Conservation (phyloP, 345 rosid species). For the Brassica juncea region DNA sequence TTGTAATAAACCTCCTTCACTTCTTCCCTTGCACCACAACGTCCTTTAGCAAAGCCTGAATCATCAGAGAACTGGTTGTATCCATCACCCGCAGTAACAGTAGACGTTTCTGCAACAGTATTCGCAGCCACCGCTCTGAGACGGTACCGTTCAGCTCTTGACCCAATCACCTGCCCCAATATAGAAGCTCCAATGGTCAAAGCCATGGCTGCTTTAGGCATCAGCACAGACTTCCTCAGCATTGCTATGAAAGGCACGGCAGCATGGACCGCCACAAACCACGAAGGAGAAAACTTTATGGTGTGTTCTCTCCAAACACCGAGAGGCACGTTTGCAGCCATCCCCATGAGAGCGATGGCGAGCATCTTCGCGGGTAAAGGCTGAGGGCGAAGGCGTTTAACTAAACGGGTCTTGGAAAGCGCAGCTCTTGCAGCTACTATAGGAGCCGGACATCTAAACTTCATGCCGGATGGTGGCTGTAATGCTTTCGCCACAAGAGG, state of each 20-base stretch:
- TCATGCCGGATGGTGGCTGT: conserved; percentile 63
- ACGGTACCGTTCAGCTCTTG: conserved; percentile 79
- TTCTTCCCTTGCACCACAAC: conserved; percentile 44
- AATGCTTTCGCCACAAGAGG: conserved; percentile 71
- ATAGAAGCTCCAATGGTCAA: conserved; percentile 85
- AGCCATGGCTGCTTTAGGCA: conserved; percentile 89
- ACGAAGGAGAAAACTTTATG: conserved; percentile 65
- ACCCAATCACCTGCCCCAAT: conserved; percentile 82
- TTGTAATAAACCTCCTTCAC: conserved; percentile 37
- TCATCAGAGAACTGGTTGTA: conserved; percentile 27
- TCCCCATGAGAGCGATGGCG: conserved; percentile 74
- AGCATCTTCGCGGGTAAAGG: conserved; percentile 85
- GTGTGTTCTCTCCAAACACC: conserved; percentile 95
- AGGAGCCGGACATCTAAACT: conserved; percentile 74
- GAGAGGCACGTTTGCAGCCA: conserved; percentile 83
- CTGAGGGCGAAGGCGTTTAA: conserved; percentile 74
- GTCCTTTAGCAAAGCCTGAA: conserved; percentile 28
- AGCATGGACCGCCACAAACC: conserved; percentile 90
- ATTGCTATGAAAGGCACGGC: conserved; percentile 92
- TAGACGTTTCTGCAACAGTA: conserved; percentile 36
- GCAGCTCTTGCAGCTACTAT: conserved; percentile 85
- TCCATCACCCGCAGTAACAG: conserved; percentile 27
- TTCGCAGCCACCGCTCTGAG: conserved; percentile 47
- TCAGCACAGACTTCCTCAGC: conserved; percentile 80
- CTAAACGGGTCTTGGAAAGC: conserved; percentile 70